Base-by-base conservation (phyloP, 2,329 filamentous ascomycete species). In the Pseudocercospora musae region DNA sequence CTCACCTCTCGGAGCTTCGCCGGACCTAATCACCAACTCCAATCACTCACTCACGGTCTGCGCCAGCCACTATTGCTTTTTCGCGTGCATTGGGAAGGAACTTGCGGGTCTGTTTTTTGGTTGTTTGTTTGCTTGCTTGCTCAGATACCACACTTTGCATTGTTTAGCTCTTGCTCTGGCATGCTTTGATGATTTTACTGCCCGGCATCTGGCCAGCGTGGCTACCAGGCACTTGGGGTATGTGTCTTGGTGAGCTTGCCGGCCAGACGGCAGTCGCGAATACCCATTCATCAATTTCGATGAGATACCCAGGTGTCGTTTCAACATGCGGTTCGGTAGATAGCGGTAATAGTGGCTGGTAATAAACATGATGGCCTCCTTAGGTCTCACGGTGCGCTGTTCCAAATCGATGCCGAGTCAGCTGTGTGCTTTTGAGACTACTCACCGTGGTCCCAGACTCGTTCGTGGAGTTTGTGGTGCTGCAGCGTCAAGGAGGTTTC, bases 51-150 rank as follows among this genome's bases (percentile, higher is more conserved):
- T 63, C 53, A 63, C 49, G 62, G 62, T 58, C 46, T 60, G 62
- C 62, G 62, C 52, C 62, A 60, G 58, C 61, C 57, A 54, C 58
- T 42, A 33, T 63, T 63, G 62, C 62, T 60, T 63, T 63, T 50
- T 52, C 56, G 62, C 57, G 40, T 57, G 55, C 55, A 57, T 57
- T 48, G 37, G 37, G 55, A 57, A 57, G 55, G 42, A 57, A 29
- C 11, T 33, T 62, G 60, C 60, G 52, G 52, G 52, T 18, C 13
- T 33, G 27, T 4, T 37, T 37, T 31, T 59, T 60, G n/a, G n/a
- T n/a, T 57, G 56, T 49, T 58, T 54, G 62, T 49, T 54, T 33
- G 52, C 60, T 58, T 63, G 57, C 59, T 62, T 63, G 58, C 49
- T 60, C 53, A 48, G 62, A 63, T 63, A 63, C 62, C 62, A 63